Evolutionary conservation across 2,329 filamentous ascomycete genomes (phyloP).

Genomic region (Tolypocladium amazonense): DNA sequence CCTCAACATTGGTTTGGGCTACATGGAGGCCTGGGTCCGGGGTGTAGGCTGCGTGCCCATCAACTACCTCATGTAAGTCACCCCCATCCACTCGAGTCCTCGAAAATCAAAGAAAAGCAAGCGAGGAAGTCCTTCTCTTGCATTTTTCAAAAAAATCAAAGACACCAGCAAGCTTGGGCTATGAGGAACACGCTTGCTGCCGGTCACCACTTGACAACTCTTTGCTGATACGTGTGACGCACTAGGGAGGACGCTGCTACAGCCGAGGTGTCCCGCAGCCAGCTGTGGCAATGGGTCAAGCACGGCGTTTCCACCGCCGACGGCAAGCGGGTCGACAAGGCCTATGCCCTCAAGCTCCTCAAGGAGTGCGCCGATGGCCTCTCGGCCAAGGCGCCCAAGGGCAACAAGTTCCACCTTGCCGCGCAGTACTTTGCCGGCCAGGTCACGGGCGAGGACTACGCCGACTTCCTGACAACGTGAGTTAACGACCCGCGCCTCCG

Average conservation of each 20-base stretch:
- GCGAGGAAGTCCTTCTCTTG: neutral
- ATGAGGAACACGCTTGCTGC: neutral
- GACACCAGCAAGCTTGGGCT: neutral
- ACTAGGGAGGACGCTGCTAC: slow-evolving; percentile 83
- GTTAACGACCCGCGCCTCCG: slow-evolving; percentile 18
- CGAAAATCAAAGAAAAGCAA: neutral
- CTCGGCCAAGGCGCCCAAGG: slow-evolving; percentile 63
- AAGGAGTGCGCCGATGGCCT: slow-evolving; percentile 76
- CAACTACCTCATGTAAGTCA: slow-evolving; percentile 76
- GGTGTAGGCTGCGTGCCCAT: slow-evolving; percentile 94
- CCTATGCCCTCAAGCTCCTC: slow-evolving; percentile 76
- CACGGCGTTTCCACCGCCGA: slow-evolving; percentile 66
- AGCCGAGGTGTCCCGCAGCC: slow-evolving; percentile 85
- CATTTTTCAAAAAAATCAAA: neutral
- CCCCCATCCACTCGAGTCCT: neutral
- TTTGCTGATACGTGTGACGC: neutral
- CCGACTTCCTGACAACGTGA: slow-evolving; percentile 84
- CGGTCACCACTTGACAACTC: neutral
- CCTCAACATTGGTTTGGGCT: slow-evolving; percentile 88
- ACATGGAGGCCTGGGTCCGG: slow-evolving; percentile 98
- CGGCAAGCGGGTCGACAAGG: slow-evolving; percentile 88
- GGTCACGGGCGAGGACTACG: slow-evolving; percentile 95
- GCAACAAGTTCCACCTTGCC: slow-evolving; percentile 85
- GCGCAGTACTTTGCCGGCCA: slow-evolving; percentile 88
- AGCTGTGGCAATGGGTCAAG: slow-evolving; percentile 93